Conservation (phyloP, 768 basidiomycete genomes). For the Rhodotorula graminis region DNA sequence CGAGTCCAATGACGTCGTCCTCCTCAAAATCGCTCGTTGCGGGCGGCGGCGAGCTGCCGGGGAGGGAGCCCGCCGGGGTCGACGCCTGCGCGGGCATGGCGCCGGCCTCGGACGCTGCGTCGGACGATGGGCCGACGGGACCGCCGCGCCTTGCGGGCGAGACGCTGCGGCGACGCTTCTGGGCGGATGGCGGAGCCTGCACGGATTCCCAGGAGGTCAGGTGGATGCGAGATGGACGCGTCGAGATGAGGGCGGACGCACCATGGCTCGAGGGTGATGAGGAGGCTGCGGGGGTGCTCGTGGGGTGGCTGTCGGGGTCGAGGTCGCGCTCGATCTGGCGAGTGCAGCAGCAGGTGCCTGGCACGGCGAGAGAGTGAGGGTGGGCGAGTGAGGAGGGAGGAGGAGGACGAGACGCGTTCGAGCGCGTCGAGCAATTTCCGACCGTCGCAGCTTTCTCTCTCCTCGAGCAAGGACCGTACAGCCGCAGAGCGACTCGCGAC, state of each 20-base stretch:
- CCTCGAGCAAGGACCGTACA: not conserved
- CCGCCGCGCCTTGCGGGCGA: conserved; percentile 2
- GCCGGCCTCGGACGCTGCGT: not conserved
- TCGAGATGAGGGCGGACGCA: not conserved
- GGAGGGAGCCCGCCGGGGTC: conserved; percentile 62
- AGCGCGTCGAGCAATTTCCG: not conserved
- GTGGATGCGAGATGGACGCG: not conserved
- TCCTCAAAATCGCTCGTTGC: conserved; percentile 68
- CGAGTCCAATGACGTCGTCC: conserved; percentile 62
- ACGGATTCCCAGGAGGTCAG: fast-evolving
- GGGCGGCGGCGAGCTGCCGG: conserved; percentile 75
- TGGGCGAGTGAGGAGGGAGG: conserved; percentile 11
- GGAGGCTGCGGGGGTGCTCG: not conserved
- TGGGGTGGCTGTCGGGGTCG: too few species aligned
- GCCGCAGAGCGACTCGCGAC: too few species aligned
- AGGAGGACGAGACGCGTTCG: conserved; percentile 6
- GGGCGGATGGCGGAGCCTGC: conserved; percentile 30
- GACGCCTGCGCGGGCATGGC: conserved; percentile 28
- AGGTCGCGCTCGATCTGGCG: too few species aligned
- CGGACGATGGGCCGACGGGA: conserved; percentile 2
- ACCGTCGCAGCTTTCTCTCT: not conserved
- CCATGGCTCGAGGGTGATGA: not conserved
- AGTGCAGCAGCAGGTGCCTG: not conserved
- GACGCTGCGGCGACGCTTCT: conserved; percentile 29
- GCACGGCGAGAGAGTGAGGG: not conserved